Evolutionary conservation across 495 filamentous ascomycete genomes (phyloP).

Genomic region (Staphylotrichum longicolle): DNA sequence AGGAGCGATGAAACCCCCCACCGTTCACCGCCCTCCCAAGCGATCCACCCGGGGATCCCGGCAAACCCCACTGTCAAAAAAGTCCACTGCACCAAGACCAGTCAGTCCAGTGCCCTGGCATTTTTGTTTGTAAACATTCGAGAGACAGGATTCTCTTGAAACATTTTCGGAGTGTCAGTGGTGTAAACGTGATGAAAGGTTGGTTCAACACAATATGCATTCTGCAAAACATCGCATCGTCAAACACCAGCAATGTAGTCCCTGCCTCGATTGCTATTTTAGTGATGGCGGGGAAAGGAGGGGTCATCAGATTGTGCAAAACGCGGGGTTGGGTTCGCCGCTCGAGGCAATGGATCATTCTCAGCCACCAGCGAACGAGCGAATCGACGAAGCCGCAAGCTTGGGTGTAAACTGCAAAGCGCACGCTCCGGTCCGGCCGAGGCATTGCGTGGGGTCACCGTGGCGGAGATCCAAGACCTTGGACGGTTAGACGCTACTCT

Average conservation of each 20-base stretch:
- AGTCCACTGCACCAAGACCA: background rate
- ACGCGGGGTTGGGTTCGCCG: conserved; percentile 7
- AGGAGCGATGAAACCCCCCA: background rate
- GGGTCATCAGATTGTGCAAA: background rate
- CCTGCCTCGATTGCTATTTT: background rate
- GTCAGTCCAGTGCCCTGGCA: background rate
- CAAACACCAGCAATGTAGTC: no score
- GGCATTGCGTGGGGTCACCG: no score
- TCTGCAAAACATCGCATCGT: no score
- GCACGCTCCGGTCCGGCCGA: no score
- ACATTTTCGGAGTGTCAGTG: background rate
- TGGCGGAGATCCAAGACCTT: no score
- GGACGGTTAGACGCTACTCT: no score
- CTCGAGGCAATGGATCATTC: background rate
- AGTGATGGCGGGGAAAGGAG: conserved; percentile 3
- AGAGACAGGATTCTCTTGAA: background rate
- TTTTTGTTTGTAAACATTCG: background rate
- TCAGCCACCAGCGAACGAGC: background rate
- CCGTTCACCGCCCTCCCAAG: conserved; percentile 7
- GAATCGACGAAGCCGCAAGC: background rate
- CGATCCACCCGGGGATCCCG: conserved; percentile 10
- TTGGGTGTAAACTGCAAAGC: background rate
- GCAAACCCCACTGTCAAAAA: background rate
- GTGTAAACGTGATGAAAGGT: background rate
- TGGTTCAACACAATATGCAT: no score